A percentile compares a stretch with the other conserved stretches of the same genome.
These are phyloP conservation scores for Chaetoscypha palmicola DNA, from an alignment of 2,329 filamentous ascomycete species.

Conservation along the genomic window DNA sequence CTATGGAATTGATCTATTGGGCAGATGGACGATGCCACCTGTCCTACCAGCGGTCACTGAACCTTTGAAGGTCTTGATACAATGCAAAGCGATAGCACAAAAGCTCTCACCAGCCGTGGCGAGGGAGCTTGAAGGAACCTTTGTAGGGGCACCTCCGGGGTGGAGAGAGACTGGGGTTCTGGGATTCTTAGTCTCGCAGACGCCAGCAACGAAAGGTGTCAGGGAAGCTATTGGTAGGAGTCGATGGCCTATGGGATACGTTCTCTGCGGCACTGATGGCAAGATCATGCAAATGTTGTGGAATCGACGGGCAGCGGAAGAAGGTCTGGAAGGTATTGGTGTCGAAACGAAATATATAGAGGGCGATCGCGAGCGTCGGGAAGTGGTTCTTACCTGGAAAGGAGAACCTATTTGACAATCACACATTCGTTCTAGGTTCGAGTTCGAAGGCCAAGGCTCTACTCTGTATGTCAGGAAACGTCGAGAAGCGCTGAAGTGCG, in stretches of 20 bases:
- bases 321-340: slow-evolving; percentile 54
- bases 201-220: slow-evolving; percentile 70
- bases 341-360: slow-evolving; percentile 41
- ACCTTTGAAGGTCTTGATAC: slow-evolving; percentile 45
- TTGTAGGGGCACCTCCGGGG: slow-evolving; percentile 63
- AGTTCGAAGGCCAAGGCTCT: background rate
- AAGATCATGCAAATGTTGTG: slow-evolving; percentile 61
- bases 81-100: slow-evolving; percentile 60
- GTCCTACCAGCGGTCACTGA: slow-evolving; percentile 39
- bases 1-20: slow-evolving; percentile 67
- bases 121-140: slow-evolving; percentile 74
- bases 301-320: slow-evolving; percentile 58
- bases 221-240: slow-evolving; percentile 63
- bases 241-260: slow-evolving; percentile 63
- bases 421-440: background rate
- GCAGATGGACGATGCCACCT: slow-evolving; percentile 57
- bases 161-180: slow-evolving; percentile 62
- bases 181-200: slow-evolving; percentile 63
- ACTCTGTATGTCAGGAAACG: too few species aligned
- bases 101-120: slow-evolving; percentile 50
- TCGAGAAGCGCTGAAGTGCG: too few species aligned
- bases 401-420: slow-evolving; percentile 32
- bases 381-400: slow-evolving; percentile 46
- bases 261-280: slow-evolving; percentile 54
- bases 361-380: slow-evolving; percentile 28